phyloP scores from a whole-genome alignment of 2,329 filamentous ascomycete species.

The Allantophomopsis cytisporea region DNA sequence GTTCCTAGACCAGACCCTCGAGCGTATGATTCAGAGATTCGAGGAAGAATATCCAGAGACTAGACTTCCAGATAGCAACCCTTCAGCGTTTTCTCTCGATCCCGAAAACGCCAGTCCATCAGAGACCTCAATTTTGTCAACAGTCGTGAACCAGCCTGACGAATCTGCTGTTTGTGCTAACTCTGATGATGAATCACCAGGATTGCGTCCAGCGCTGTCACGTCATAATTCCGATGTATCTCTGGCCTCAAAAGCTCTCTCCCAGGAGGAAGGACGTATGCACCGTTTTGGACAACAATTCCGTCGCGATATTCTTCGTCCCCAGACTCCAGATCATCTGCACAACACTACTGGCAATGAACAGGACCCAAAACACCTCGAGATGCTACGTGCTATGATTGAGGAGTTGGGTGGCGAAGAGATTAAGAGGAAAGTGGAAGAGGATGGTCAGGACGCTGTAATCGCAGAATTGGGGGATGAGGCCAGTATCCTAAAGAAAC shows the following conservation, averaged over 20 bases:
- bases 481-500: slow-evolving; percentile 23
- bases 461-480: slow-evolving; percentile 41
- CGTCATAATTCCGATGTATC: slow-evolving; percentile 55
- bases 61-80: slow-evolving; percentile 23
- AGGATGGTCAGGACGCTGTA: slow-evolving; percentile 38
- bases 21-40: slow-evolving; percentile 87
- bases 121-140: slow-evolving; percentile 19
- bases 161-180: slow-evolving; percentile 11
- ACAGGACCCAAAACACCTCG: slow-evolving; percentile 13
- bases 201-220: slow-evolving; percentile 28
- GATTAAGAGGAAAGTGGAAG: slow-evolving; percentile 34
- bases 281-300: slow-evolving; percentile 56
- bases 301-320: slow-evolving; percentile 45
- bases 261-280: slow-evolving; percentile 56
- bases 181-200: slow-evolving; percentile 25
- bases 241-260: slow-evolving; percentile 48
- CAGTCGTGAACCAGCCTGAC: slow-evolving; percentile 6
- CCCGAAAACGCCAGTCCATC: slow-evolving; percentile 8
- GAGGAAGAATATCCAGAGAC: slow-evolving; percentile 95
- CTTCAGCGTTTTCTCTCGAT: slow-evolving; percentile 8
- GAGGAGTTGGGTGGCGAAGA: slow-evolving; percentile 48
- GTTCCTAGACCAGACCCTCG: slow-evolving; percentile 79
- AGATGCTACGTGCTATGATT: slow-evolving; percentile 46
- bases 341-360: slow-evolving; percentile 27
- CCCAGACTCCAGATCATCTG: slow-evolving; percentile 10